Evolutionary conservation across 208 protist genomes (phyloP).

Genomic region (Trypanosoma avium): DNA sequence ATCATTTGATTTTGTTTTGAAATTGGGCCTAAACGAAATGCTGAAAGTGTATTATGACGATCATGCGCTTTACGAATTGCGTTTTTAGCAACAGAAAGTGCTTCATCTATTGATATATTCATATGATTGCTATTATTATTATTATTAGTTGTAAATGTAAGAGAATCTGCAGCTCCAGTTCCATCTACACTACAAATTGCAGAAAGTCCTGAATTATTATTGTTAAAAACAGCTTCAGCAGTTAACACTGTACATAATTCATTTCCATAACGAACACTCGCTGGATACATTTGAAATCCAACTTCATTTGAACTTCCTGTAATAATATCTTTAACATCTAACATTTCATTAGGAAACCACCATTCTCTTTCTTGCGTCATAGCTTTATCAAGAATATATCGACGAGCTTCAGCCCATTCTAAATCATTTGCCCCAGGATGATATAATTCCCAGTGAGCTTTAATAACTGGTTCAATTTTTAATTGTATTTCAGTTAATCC

Average conservation of each 20-base stretch:
- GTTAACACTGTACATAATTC: conserved; percentile 63
- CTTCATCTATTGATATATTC: conserved; percentile 33
- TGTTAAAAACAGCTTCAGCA: conserved; percentile 34
- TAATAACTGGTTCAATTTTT: conserved; percentile 46
- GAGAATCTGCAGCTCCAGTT: conserved; percentile 56
- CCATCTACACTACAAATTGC: conserved; percentile 69
- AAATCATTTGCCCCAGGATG: conserved; percentile 69
- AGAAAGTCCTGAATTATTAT: conserved; percentile 11
- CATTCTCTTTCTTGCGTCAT: conserved; percentile 74
- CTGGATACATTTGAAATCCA: conserved; percentile 40
- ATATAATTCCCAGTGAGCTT: conserved; percentile 73
- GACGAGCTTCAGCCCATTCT: conserved; percentile 77
- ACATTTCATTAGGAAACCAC: conserved; percentile 54
- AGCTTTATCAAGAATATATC: conserved; percentile 55
- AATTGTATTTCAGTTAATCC: conserved; percentile 61
- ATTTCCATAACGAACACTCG: conserved; percentile 59
- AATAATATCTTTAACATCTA: conserved; percentile 24
- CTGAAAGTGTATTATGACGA: conserved; percentile 67
- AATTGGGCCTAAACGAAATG: conserved; percentile 52
- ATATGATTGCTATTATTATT: conserved; percentile 26
- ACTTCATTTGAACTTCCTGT: conserved; percentile 44
- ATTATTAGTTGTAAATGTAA: conserved; percentile 30
- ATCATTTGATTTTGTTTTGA: conserved; percentile 70
- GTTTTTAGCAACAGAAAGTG: conserved; percentile 43
- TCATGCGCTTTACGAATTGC: conserved; percentile 66